A percentile compares a stretch with the other conserved stretches of the same genome.
phyloP scores from a whole-genome alignment of 2,329 filamentous ascomycete species.

The Aspergillus alliaceus region DNA sequence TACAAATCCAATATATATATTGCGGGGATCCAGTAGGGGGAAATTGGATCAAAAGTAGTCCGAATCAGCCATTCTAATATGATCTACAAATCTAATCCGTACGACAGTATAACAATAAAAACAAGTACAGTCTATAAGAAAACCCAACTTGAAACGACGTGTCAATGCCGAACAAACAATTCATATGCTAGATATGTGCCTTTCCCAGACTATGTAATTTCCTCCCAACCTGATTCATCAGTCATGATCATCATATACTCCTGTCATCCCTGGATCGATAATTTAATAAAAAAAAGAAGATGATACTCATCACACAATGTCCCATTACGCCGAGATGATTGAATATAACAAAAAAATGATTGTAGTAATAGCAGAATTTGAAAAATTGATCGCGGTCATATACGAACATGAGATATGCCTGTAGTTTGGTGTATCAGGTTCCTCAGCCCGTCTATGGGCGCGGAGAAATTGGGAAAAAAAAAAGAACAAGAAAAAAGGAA shows the following conservation, averaged over 20 bases:
- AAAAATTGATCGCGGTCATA: not conserved
- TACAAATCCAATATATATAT: too few species aligned
- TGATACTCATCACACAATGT: not conserved
- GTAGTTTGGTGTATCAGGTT: not conserved
- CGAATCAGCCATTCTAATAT: not conserved
- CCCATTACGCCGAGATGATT: not conserved
- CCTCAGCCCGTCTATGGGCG: not conserved
- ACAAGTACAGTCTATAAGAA: not conserved
- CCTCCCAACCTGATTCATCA: conserved; percentile 4
- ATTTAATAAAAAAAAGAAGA: not conserved
- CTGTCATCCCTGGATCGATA: not conserved
- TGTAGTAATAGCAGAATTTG: not conserved
- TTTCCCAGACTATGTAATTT: not conserved
- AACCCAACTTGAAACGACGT: not conserved
- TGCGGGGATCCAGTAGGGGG: too few species aligned
- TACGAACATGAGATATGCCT: not conserved
- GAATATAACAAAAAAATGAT: not conserved
- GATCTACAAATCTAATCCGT: not conserved
- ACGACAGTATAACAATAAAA: too few species aligned
- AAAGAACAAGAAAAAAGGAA: conserved; percentile 1
- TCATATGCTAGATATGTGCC: not conserved
- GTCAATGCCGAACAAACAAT: not conserved
- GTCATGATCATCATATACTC: conserved; percentile 4
- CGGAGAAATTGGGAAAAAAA: not conserved
- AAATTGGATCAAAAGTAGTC: too few species aligned